Evolutionary conservation across 2,329 filamentous ascomycete genomes (phyloP), one percentile per base, ranked within the genome.

Genomic region (Cucurbitaria berberidis): DNA sequence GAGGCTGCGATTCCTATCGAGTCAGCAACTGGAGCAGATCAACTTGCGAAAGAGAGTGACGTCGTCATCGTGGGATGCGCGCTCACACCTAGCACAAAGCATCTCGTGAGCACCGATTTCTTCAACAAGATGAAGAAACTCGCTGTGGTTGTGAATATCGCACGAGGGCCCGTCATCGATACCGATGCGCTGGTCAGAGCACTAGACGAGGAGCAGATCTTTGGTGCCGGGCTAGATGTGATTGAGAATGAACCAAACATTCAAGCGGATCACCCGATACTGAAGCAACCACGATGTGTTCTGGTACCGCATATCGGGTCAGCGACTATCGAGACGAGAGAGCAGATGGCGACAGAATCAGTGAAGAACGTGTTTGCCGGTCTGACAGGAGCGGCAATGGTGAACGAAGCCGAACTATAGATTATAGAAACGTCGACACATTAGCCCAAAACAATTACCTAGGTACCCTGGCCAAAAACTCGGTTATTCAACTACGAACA

Each of bases 241-340:
- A 84, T 80, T 51, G 82, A 85, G 66, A 74, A 78, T 34, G 83
- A 86, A 67, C 81, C 80, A 35, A 80, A 77, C 44, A 77, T 80
- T 42, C 52, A 56, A n/a, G 61, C 57, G 8, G 76, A 85, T 55
- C 74, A 78, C 6, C 82, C 80, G 0, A 69, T 82, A 27, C 55
- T 83, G 42, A 76, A 76, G 34, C 74, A 82, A 51, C 73, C 75
- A 50, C 78, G 81, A 41, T 78, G 76, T 29, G 81, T 86, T 60
- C 65, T 86, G 53, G 68, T 85, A 46, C 84, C 84, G 40, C 84
- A 86, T 62, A 82, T 86, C 59, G 84, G 84, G 3, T 85, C 82
- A 1, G 79, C 77, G 45, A 85, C 82, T 3, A 80, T 79, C 61
- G 83, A 85, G 70, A 85, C 82, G 5, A 81, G 85, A 41, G 64